A percentile compares a stretch with the other conserved stretches of the same genome.
These are phyloP conservation scores for Pogostemon cablin DNA, from an alignment of 257 asterid genomes.

Conservation along the genomic window DNA sequence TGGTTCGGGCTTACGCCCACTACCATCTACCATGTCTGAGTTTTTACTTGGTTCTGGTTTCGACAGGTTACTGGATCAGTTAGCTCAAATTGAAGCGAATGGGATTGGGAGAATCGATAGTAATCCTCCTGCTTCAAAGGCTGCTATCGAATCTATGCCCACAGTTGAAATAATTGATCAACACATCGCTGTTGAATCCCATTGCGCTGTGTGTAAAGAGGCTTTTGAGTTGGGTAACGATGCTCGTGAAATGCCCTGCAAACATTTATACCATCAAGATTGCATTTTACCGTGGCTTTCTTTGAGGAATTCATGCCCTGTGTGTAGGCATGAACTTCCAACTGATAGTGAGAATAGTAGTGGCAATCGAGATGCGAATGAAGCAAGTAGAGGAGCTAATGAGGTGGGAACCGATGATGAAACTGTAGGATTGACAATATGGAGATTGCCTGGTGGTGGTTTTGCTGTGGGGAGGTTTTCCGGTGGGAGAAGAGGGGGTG, in stretches of 20 bases:
- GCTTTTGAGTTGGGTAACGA: conserved; percentile 67
- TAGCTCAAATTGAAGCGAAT: conserved; percentile 70
- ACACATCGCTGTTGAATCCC: conserved; percentile 53
- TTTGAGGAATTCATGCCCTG: conserved; percentile 80
- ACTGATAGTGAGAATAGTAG: conserved; percentile 41
- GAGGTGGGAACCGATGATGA: conserved; percentile 54
- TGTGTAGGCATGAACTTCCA: conserved; percentile 75
- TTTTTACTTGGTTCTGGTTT: conserved; percentile 84
- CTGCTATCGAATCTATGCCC: conserved; percentile 81
- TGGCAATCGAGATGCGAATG: conserved; percentile 29
- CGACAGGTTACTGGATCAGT: conserved; percentile 75
- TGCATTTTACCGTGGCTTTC: conserved; percentile 87
- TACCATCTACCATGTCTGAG: conserved; percentile 76
- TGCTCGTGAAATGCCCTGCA: conserved; percentile 90
- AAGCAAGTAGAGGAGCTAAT: conserved; percentile 39
- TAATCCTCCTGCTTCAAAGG: conserved; percentile 81
- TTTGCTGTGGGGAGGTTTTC: conserved; percentile 89
- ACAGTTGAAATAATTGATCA: conserved; percentile 50
- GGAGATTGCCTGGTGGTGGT: conserved; percentile 95
- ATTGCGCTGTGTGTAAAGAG: conserved; percentile 89
- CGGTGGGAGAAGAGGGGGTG: conserved; percentile 82
- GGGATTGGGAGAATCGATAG: conserved; percentile 66
- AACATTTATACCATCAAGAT: conserved; percentile 80
- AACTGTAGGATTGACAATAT: conserved; percentile 76
- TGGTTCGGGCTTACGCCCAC: conserved; percentile 77